phyloP scores from a whole-genome alignment of 2,329 filamentous ascomycete genomes.

The Arthrobotrys musiformis region DNA sequence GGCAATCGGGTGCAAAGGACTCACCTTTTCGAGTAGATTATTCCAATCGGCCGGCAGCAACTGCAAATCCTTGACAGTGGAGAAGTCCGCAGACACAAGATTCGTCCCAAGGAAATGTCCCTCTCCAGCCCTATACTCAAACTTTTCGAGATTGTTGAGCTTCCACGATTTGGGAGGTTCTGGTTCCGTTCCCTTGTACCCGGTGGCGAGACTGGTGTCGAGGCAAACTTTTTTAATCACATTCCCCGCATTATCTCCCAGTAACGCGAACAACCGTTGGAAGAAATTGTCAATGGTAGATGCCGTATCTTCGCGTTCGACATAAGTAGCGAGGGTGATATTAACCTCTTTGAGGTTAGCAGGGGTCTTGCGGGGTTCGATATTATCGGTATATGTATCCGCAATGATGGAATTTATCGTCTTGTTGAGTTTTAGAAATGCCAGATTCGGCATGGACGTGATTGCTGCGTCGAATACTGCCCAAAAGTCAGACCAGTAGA shows the following conservation, averaged over 20 bases:
- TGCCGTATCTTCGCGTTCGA: background rate
- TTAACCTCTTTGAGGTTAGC: background rate
- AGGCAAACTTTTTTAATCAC: background rate
- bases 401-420: background rate
- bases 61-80: conserved; percentile 6
- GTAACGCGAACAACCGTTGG: background rate
- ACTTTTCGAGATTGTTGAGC: conserved; percentile 4
- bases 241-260: background rate
- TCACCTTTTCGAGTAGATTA: background rate
- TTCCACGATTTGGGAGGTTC: background rate
- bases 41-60: background rate
- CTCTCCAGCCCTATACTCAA: background rate
- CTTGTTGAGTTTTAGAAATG: background rate
- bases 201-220: background rate
- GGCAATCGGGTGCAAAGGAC: background rate
- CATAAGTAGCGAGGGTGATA: background rate
- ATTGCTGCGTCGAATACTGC: background rate
- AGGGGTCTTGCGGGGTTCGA: background rate
- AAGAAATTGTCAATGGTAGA: background rate
- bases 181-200: background rate
- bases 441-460: background rate
- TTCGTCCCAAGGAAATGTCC: background rate
- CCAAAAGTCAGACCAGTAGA: background rate
- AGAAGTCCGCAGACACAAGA: conserved; percentile 3
- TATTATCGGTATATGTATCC: background rate